Conservation (phyloP, 306 rosid species). For the Carpinus fangiana region DNA sequence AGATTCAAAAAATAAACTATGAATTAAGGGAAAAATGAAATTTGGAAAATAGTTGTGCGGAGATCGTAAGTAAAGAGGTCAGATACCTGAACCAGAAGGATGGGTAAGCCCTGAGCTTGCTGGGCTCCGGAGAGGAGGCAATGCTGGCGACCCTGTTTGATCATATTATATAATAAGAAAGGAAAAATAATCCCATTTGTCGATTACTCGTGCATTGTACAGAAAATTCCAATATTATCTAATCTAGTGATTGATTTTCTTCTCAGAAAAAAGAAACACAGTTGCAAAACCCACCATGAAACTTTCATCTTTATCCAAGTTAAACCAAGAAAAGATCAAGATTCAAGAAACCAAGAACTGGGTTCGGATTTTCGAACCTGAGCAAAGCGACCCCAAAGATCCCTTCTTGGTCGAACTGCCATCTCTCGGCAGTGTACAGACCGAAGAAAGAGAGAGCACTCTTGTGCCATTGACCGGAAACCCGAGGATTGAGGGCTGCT, state of each 20-base stretch:
- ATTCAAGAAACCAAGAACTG: neutral
- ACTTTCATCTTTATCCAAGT: too few species aligned
- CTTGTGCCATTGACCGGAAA: constrained; percentile 59
- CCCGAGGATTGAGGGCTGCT: constrained; percentile 54
- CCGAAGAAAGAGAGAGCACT: constrained; percentile 56
- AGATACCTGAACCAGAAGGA: constrained; percentile 29
- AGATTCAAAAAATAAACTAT: neutral
- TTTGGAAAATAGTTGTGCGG: neutral
- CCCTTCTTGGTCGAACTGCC: neutral
- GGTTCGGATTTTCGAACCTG: constrained; percentile 36
- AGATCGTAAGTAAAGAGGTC: neutral
- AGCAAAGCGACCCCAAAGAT: constrained; percentile 44
- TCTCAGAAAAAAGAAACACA: too few species aligned
- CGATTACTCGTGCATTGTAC: neutral
- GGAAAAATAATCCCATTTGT: neutral
- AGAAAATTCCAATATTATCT: too few species aligned
- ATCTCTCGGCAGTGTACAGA: constrained; percentile 29
- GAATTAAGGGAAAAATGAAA: neutral
- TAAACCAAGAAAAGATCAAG: neutral
- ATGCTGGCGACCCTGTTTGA: constrained; percentile 37
- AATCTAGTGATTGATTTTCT: too few species aligned
- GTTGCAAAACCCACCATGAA: neutral
- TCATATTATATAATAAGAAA: neutral
- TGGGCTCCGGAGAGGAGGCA: constrained; percentile 53
- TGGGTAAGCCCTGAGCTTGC: constrained; percentile 26